Percentiles rank a stretch among this genome's conserved stretches.
Evolutionary conservation across 1,139 yeast genomes (phyloP).

Genomic region (Pichia norvegensis): DNA sequence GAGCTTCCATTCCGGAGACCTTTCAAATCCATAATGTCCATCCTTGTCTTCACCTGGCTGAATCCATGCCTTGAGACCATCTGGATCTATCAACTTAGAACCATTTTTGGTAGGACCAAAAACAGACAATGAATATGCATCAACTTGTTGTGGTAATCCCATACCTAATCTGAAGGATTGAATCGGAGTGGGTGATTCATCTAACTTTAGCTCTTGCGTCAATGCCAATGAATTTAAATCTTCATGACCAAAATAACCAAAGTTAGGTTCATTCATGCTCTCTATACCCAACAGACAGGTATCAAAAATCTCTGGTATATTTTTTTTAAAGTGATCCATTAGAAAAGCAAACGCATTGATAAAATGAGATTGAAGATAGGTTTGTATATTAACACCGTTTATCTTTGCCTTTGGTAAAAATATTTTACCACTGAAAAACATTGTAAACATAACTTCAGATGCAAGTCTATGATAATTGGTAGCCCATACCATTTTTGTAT

Average conservation of each 20-base stretch:
- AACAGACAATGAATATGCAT: conserved; percentile 54
- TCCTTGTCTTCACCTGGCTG: conserved; percentile 42
- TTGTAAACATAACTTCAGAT: conserved; percentile 72
- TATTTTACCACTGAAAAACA: conserved; percentile 70
- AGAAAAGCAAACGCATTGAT: conserved; percentile 48
- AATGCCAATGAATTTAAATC: conserved; percentile 43
- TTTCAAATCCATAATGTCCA: conserved; percentile 57
- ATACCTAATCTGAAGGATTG: conserved; percentile 59
- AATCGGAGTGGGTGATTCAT: conserved; percentile 60
- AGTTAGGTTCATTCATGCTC: conserved; percentile 79
- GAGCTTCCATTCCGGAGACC: conserved; percentile 56
- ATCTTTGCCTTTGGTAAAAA: conserved; percentile 67
- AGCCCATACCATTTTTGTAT: conserved; percentile 90
- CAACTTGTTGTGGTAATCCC: conserved; percentile 63
- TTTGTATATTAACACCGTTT: conserved; percentile 70
- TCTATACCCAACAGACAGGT: conserved; percentile 63
- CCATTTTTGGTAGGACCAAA: conserved; percentile 70
- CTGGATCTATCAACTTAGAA: conserved; percentile 51
- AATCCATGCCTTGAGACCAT: conserved; percentile 67
- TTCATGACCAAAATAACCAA: conserved; percentile 51
- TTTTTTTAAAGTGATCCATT: conserved; percentile 40
- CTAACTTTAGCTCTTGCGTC: conserved; percentile 50
- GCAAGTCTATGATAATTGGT: conserved; percentile 78
- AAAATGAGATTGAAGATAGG: conserved; percentile 61
- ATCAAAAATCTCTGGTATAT: conserved; percentile 48